phyloP scores from a whole-genome alignment of 176 grass and related monocot genomes.

The Triticum timopheevii region DNA sequence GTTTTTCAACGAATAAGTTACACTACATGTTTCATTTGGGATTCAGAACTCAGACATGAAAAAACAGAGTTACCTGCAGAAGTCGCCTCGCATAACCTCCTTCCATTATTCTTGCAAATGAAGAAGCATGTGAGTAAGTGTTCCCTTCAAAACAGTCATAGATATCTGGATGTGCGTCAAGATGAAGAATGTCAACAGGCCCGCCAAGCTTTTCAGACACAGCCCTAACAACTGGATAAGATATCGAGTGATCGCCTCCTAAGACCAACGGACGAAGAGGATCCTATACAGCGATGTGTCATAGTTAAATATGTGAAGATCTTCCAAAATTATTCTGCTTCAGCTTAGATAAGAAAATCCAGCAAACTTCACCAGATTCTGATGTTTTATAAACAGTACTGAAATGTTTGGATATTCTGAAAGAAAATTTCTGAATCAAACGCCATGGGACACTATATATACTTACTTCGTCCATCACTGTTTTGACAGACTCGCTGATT shows the following conservation, averaged over 20 bases:
- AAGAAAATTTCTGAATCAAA: not conserved
- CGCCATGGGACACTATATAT: not conserved
- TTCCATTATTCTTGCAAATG: constrained; percentile 99
- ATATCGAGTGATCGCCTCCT: constrained; percentile 98
- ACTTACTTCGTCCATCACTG: constrained; percentile 89
- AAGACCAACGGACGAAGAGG: constrained; percentile 87
- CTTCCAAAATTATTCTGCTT: not conserved
- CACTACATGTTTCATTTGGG: not conserved
- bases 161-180: constrained; percentile 98
- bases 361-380: not conserved
- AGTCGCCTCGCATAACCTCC: constrained; percentile 94
- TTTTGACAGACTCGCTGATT: constrained; percentile 89
- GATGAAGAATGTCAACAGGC: constrained; percentile 92
- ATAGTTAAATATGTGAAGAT: not conserved
- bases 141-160: constrained; percentile 95
- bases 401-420: not conserved
- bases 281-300: constrained; percentile 41
- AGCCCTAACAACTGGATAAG: constrained; percentile 91
- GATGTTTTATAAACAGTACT: not conserved
- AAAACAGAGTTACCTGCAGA: constrained; percentile 56
- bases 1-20: not conserved
- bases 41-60: not conserved
- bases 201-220: constrained; percentile 96
- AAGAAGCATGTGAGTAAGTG: constrained; percentile 89
- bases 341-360: too few species aligned